Evolutionary conservation across 1,284 basidiomycete species (phyloP).

Genomic region (Thelephora terrestris): DNA sequence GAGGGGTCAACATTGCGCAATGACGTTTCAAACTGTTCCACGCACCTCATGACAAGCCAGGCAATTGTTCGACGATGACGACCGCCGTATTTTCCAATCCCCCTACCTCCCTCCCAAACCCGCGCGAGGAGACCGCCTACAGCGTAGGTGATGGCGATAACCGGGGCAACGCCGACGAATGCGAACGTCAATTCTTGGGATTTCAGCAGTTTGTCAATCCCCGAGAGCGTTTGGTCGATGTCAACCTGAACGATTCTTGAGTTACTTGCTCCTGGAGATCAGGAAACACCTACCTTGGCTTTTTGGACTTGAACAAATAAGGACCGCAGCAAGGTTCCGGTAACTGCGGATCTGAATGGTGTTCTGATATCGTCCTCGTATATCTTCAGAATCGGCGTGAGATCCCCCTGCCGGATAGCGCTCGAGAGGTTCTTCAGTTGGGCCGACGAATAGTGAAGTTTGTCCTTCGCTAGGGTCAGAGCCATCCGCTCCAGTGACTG

Average conservation of each 20-base stretch:
- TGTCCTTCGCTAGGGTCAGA: constrained; percentile 74
- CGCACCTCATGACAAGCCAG: constrained; percentile 58
- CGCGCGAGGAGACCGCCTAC: constrained; percentile 42
- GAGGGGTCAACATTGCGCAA: not conserved
- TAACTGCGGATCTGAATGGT: constrained; percentile 74
- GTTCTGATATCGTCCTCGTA: constrained; percentile 90
- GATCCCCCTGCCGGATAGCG: constrained; percentile 72
- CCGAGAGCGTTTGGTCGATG: constrained; percentile 76
- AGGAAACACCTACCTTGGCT: constrained; percentile 63
- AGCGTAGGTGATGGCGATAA: constrained; percentile 74
- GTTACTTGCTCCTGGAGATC: not conserved
- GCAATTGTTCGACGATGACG: constrained; percentile 33
- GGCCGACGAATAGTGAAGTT: constrained; percentile 49
- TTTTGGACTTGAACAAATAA: constrained; percentile 94
- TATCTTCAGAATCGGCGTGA: constrained; percentile 80
- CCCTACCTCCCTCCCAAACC: constrained; percentile 38
- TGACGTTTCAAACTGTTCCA: constrained; percentile 2
- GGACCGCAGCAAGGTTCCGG: constrained; percentile 78
- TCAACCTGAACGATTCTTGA: constrained; percentile 55
- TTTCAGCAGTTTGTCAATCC: constrained; percentile 87
- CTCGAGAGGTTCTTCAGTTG: constrained; percentile 57
- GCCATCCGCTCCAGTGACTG: constrained; percentile 94
- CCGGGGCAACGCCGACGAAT: constrained; percentile 93
- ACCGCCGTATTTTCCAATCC: constrained; percentile 44
- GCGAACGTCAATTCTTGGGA: constrained; percentile 96